Evolutionary conservation across 768 basidiomycete genomes (phyloP).

Genomic region (Crepidotus variabilis): DNA sequence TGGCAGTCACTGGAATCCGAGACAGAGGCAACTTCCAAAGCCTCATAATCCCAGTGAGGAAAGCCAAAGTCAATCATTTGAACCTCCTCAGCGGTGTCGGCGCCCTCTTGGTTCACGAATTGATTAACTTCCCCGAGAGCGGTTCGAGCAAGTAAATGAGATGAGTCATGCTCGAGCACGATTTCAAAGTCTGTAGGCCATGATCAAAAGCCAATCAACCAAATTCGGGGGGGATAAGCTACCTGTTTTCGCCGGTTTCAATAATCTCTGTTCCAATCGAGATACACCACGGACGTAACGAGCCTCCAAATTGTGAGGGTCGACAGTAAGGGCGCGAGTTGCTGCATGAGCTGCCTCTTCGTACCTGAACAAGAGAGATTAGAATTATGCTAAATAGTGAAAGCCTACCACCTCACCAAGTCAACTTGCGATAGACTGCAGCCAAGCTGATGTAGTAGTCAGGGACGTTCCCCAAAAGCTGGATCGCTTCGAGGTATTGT

Average conservation of each 20-base stretch:
- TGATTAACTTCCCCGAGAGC: conserved; percentile 23
- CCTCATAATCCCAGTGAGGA: conserved; percentile 29
- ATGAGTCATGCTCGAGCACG: conserved; percentile 27
- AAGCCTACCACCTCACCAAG: conserved; percentile 19
- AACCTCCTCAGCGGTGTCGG: background rate
- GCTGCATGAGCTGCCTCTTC: conserved; percentile 36
- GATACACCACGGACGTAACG: conserved; percentile 39
- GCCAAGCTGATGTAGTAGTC: conserved; percentile 32
- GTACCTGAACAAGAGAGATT: conserved; percentile 21
- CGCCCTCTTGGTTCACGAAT: conserved; percentile 15
- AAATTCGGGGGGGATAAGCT: background rate
- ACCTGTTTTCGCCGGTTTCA: conserved; percentile 29
- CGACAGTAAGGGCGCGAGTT: conserved; percentile 29
- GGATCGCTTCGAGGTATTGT: conserved; percentile 32
- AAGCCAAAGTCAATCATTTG: conserved; percentile 27
- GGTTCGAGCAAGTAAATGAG: conserved; percentile 22
- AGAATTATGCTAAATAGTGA: background rate
- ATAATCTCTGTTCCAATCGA: conserved; percentile 30
- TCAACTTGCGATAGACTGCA: conserved; percentile 30
- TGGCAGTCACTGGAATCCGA: conserved; percentile 54
- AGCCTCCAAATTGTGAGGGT: conserved; percentile 36
- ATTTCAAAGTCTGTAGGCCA: conserved; percentile 29
- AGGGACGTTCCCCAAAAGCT: conserved; percentile 28
- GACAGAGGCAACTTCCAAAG: conserved; percentile 33
- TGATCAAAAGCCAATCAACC: background rate